These are phyloP conservation scores for Colletotrichum eleusines DNA, from an alignment of 2,329 filamentous ascomycete genomes.

Conservation along the genomic window DNA sequence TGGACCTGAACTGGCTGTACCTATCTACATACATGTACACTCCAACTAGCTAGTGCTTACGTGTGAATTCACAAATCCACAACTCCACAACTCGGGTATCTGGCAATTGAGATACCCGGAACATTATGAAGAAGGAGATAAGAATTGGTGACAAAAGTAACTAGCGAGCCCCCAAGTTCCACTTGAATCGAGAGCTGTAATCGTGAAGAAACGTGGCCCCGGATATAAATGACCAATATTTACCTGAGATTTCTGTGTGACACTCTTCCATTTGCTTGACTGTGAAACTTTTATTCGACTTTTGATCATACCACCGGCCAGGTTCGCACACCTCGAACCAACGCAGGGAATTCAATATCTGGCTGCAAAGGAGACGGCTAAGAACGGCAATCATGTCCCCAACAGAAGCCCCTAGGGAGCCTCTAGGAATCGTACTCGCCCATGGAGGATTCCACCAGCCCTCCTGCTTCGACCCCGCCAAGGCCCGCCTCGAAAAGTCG, in stretches of 20 bases:
- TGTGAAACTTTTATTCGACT: background rate
- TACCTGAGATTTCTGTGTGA: background rate
- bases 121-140: background rate
- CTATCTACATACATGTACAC: no score
- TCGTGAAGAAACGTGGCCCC: background rate
- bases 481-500: slow-evolving; percentile 1
- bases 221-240: background rate
- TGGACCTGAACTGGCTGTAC: background rate
- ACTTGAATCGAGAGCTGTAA: background rate
- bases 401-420: background rate
- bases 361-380: background rate
- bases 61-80: no score
- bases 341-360: background rate
- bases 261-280: background rate
- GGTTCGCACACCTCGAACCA: background rate
- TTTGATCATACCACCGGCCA: background rate
- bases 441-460: slow-evolving; percentile 24
- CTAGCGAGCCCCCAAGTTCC: background rate
- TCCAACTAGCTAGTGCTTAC: background rate
- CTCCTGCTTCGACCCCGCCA: slow-evolving; percentile 26
- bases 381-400: slow-evolving; percentile 1
- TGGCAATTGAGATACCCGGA: background rate
- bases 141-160: background rate
- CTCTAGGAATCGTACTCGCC: slow-evolving; percentile 18
- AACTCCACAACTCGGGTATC: background rate